Evolutionary conservation across 331 rosid genomes (phyloP).

Genomic region (Quercus phellos): DNA sequence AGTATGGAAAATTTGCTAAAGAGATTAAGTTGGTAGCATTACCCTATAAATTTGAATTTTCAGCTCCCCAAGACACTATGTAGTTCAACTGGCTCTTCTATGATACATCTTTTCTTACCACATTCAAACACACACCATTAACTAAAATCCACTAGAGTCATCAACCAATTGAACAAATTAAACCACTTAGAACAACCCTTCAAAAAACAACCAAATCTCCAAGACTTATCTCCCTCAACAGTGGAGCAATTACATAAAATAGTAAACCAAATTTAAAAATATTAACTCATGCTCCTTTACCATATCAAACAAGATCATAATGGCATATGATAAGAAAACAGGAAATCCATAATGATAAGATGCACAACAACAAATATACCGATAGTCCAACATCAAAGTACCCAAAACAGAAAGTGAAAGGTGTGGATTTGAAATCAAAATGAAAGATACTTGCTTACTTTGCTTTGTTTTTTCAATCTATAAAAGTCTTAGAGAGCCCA

Average conservation of each 20-base stretch:
- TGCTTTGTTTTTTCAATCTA: conserved; percentile 52
- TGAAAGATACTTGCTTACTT: conserved; percentile 33
- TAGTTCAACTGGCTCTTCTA: neutral
- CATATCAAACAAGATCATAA: neutral
- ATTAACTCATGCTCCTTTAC: neutral
- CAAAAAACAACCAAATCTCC: neutral
- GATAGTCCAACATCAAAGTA: too few relatives aligned
- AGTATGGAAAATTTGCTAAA: neutral
- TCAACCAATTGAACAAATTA: neutral
- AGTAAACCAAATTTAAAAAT: neutral
- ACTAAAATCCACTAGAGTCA: neutral
- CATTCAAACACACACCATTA: neutral
- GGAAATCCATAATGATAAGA: neutral
- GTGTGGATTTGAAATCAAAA: neutral
- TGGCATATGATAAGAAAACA: too few relatives aligned
- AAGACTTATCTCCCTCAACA: too few relatives aligned
- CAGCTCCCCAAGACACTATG: neutral
- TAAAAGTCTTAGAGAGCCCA: conserved; percentile 69
- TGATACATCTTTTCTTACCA: neutral
- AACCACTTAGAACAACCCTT: neutral
- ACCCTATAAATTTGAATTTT: neutral
- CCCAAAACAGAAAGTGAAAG: neutral
- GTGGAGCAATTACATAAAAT: too few relatives aligned
- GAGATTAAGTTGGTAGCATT: neutral
- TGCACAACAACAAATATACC: too few relatives aligned